Base-by-base conservation (phyloP, 1,284 basidiomycete genomes). In the Cutaneotrichosporon arboriforme region DNA sequence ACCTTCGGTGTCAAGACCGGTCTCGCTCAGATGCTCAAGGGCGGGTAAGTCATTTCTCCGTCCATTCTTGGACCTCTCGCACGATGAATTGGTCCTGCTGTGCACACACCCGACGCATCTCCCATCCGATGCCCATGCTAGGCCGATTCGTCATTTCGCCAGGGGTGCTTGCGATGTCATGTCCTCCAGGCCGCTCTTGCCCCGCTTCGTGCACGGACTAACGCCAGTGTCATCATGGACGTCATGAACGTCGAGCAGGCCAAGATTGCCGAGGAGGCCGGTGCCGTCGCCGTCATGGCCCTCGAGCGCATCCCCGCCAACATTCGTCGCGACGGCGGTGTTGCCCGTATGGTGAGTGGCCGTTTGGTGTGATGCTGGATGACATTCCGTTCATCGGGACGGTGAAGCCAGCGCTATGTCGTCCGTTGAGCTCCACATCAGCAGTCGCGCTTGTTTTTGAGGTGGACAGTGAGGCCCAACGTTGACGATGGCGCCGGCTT, bases 261-360 rank as follows among this genome's bases (percentile, higher is more conserved):
- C 57, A 86, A 90, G 60, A 93, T 97, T 65, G 94, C 94, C 54
- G 94, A 97, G 72, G 92, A 96, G 71, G 94, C 94, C 10, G 94
- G 96, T 56, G 94, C 94, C 13, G 92, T 90, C 72, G 94, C 94
- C 59, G 94, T 98, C 61, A 97, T 98, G 94, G 91, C 90, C 13
- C 81, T 93, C 8, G 91, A 97, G 75, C 82, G 94, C 61, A 92
- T 98, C 13, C 94, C 94, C 17, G 93, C 94, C 33, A 92, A 97
- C 72, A 98, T 98, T 67, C 83, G 92, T 59, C 80, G 81, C 36
- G 79, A 88, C 72, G 92, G 92, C 38, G 92, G 92, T 58, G 92
- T 97, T 51, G 89, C 92, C 2, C 81, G 92, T 58, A 96, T 97
- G 92, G 89, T 89, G 66, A 63, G 80, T 65, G n/a, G n/a, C n/a